Percentiles rank a stretch among this genome's conserved stretches.
Evolutionary conservation across 108 stramenopile species (phyloP).

Genomic region (Aureococcus anophagefferens): DNA sequence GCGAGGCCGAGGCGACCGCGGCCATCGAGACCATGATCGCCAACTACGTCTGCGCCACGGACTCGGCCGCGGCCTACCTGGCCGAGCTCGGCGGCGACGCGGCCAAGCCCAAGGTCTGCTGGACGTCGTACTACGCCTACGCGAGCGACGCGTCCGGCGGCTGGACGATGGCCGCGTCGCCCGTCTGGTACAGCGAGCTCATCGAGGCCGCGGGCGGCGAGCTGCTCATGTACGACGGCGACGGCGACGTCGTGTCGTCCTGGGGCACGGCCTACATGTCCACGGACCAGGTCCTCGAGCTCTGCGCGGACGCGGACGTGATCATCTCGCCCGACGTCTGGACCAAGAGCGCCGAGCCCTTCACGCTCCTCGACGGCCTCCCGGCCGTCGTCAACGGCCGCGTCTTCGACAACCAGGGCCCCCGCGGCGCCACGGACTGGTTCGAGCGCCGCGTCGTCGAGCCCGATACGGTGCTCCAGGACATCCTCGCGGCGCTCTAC

Average conservation of each 20-base stretch:
- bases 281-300: neutral
- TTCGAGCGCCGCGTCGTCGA: neutral
- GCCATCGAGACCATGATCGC: neutral
- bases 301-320: neutral
- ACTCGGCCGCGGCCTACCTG: neutral
- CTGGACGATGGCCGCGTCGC: neutral
- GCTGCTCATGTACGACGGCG: neutral
- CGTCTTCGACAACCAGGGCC: slow-evolving; percentile 1
- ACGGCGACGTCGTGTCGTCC: neutral
- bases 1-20: neutral
- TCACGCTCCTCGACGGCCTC: neutral
- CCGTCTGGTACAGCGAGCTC: neutral
- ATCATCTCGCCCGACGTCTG: neutral
- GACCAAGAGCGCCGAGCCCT: neutral
- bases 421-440: neutral
- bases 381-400: neutral
- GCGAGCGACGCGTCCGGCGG: neutral
- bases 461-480: neutral
- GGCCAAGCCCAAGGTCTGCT: neutral
- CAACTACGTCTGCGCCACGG: neutral
- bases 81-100: no score
- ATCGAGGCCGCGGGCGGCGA: neutral
- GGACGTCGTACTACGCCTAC: neutral
- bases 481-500: neutral
- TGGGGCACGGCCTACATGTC: neutral